Conservation (phyloP, 169 alveolate species). For the Plasmodium berghei region DNA sequence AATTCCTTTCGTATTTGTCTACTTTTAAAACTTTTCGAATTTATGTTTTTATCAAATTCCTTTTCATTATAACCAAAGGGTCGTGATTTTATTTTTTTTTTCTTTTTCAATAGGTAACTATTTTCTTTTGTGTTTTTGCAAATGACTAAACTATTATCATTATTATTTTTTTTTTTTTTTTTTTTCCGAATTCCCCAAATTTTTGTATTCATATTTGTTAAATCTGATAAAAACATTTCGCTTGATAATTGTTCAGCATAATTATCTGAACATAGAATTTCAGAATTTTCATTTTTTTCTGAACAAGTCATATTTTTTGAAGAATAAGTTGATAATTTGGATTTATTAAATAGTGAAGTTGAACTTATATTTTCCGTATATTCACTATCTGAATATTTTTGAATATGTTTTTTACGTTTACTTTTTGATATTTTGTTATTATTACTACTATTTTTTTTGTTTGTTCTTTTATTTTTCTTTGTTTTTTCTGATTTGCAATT, state of each 20-base stretch:
- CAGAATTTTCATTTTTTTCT: background rate
- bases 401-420: background rate
- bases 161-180: slow-evolving; percentile 1
- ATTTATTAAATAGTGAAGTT: background rate
- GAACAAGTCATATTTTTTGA: background rate
- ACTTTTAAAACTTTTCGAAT: background rate
- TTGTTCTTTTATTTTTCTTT: background rate
- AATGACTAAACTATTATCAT: no score
- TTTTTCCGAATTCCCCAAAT: background rate
- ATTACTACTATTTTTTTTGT: background rate
- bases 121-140: slow-evolving; percentile 7
- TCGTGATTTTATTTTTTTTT: slow-evolving; percentile 8
- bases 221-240: slow-evolving; percentile 40
- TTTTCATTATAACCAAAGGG: background rate
- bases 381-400: background rate
- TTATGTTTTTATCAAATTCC: background rate
- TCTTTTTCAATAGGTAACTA: slow-evolving; percentile 9
- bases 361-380: background rate
- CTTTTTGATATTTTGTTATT: background rate
- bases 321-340: background rate
- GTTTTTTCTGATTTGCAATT: background rate
- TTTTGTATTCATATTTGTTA: slow-evolving; percentile 65
- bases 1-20: background rate
- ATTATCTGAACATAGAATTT: background rate
- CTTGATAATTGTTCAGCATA: slow-evolving; percentile 20